phyloP scores from a whole-genome alignment of 208 protist species.

The Entamoeba dispar region DNA sequence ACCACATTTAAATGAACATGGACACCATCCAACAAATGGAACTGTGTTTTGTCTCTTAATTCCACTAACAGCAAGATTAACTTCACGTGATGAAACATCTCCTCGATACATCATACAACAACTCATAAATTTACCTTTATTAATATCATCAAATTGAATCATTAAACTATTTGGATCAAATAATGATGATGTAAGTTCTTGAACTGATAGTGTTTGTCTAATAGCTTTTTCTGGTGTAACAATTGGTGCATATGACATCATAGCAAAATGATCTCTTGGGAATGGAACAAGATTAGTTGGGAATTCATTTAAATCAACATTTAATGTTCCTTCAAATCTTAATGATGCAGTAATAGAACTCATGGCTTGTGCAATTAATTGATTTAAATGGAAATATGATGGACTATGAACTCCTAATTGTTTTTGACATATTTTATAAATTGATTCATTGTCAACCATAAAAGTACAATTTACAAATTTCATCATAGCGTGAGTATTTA shows the following conservation, averaged over 20 bases:
- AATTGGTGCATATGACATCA: constrained; percentile 41
- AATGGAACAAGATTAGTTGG: constrained; percentile 52
- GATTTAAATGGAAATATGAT: constrained; percentile 52
- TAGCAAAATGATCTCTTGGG: constrained; percentile 41
- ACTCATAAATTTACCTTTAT: constrained; percentile 53
- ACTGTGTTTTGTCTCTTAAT: constrained; percentile 51
- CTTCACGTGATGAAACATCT: constrained; percentile 49
- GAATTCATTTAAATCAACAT: constrained; percentile 54
- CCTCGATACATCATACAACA: constrained; percentile 50
- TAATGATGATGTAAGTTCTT: constrained; percentile 46
- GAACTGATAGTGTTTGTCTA: constrained; percentile 44
- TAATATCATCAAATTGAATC: constrained; percentile 40
- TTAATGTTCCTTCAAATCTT: constrained; percentile 44
- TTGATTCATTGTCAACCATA: constrained; percentile 42
- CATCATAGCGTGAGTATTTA: constrained; percentile 39
- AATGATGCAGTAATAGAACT: constrained; percentile 48
- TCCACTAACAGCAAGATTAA: constrained; percentile 40
- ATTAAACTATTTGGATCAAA: constrained; percentile 48
- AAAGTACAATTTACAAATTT: constrained; percentile 39
- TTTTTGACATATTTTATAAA: constrained; percentile 40
- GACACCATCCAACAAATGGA: constrained; percentile 51
- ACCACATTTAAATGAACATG: constrained; percentile 59
- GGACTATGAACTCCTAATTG: constrained; percentile 40
- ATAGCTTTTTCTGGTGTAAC: constrained; percentile 48
- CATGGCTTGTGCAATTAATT: constrained; percentile 37